These are phyloP conservation scores for Coemansia sp. DNA, from an alignment of 371 early-diverging fungal species.

Conservation along the genomic window DNA sequence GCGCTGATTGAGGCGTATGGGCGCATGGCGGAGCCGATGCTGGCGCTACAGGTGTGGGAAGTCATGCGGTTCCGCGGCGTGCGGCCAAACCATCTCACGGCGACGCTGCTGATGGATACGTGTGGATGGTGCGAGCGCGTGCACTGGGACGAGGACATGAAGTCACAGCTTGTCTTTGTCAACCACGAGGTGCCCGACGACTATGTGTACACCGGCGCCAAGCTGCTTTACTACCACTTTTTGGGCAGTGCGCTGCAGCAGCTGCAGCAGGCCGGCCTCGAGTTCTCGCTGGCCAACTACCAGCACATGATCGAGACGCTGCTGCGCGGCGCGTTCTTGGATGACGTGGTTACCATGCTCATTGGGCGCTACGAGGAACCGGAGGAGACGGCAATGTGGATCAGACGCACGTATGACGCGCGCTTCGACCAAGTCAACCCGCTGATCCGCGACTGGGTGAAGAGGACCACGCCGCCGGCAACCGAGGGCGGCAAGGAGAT, in stretches of 20 bases:
- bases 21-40: conserved; percentile 37
- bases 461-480: neutral
- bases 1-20: conserved; percentile 49
- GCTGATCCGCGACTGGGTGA: conserved; percentile 7
- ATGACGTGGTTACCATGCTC: conserved; percentile 27
- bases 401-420: conserved; percentile 1
- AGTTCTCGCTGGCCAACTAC: conserved; percentile 35
- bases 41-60: conserved; percentile 50
- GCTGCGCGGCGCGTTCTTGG: conserved; percentile 27
- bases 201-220: conserved; percentile 34
- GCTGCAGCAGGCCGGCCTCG: conserved; percentile 37
- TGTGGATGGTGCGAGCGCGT: conserved; percentile 51
- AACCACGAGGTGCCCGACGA: conserved; percentile 32
- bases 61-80: conserved; percentile 47
- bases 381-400: conserved; percentile 2
- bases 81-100: conserved; percentile 39
- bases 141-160: conserved; percentile 49
- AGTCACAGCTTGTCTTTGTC: conserved; percentile 20
- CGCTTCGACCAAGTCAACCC: conserved; percentile 4
- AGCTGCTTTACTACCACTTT: conserved; percentile 36
- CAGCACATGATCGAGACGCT: conserved; percentile 41
- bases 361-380: conserved; percentile 23
- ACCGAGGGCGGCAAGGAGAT: neutral
- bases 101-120: conserved; percentile 46
- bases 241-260: conserved; percentile 30